A percentile compares a stretch with the other conserved stretches of the same genome.
Evolutionary conservation across 371 early-diverging fungal genomes (phyloP).

Genomic region (Nematocida ausubeli): DNA sequence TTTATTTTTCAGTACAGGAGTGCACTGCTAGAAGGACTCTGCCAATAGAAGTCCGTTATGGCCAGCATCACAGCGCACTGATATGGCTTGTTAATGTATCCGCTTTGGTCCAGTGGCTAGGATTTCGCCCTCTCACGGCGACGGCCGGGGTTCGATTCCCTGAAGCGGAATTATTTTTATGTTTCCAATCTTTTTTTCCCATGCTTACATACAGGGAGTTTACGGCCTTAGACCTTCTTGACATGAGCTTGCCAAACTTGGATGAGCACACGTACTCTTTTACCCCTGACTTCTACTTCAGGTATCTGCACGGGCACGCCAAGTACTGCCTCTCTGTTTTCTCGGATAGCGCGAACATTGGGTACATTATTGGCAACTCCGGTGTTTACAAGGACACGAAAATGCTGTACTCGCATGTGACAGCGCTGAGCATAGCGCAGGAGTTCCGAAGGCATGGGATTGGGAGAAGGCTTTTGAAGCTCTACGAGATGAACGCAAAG

Average conservation of each 20-base stretch:
- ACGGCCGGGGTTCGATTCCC: constrained; percentile 68
- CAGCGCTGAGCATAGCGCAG: constrained; percentile 91
- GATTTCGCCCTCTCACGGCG: constrained; percentile 67
- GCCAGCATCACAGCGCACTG: too few relatives aligned
- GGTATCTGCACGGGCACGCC: constrained; percentile 55
- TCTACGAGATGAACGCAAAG: constrained; percentile 71
- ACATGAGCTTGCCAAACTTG: constrained; percentile 59
- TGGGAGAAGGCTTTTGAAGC: constrained; percentile 79
- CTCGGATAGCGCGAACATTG: constrained; percentile 14
- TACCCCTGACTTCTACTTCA: constrained; percentile 63
- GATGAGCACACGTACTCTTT: constrained; percentile 61
- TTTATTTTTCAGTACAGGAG: too few relatives aligned
- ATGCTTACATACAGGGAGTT: constrained; percentile 42
- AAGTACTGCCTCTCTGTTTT: constrained; percentile 48
- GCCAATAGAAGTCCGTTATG: too few relatives aligned
- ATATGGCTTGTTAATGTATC: constrained; percentile 57
- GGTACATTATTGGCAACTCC: constrained; percentile 65
- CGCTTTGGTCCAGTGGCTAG: constrained; percentile 68
- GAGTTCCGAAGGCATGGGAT: constrained; percentile 82
- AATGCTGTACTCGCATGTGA: constrained; percentile 86
- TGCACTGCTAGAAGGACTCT: too few relatives aligned
- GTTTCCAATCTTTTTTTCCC: constrained; percentile 3
- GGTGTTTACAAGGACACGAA: constrained; percentile 55
- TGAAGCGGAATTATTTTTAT: constrained; percentile 58
- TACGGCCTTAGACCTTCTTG: constrained; percentile 41